phyloP scores from a whole-genome alignment of 1,284 basidiomycete genomes.

The Leccinum variabile region DNA sequence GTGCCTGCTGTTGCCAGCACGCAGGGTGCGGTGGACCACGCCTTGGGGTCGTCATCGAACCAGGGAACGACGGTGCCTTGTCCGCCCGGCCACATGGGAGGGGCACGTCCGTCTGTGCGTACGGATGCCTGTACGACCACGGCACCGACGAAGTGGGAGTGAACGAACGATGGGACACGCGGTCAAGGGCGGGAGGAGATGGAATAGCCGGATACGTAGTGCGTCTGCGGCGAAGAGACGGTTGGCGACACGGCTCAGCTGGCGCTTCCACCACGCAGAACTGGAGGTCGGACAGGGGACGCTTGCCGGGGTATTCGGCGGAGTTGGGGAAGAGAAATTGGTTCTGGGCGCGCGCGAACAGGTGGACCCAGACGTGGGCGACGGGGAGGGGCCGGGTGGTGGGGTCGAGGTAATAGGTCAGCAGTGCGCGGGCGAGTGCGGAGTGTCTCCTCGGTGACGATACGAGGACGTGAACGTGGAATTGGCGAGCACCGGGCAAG shows the following conservation, averaged over 20 bases:
- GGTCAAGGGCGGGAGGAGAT: slow-evolving; percentile 70
- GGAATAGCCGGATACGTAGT: slow-evolving; percentile 47
- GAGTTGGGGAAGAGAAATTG: slow-evolving; percentile 97
- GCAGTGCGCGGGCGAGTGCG: slow-evolving; percentile 65
- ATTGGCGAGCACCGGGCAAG: slow-evolving; percentile 64
- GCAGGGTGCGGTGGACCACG: slow-evolving; percentile 50
- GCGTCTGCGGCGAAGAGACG: slow-evolving; percentile 23
- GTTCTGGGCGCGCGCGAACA: slow-evolving; percentile 88
- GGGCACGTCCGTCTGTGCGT: slow-evolving; percentile 56
- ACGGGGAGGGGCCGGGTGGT: slow-evolving; percentile 57
- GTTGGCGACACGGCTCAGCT: slow-evolving; percentile 58
- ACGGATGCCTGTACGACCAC: slow-evolving; percentile 81
- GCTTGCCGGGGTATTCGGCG: slow-evolving; percentile 72
- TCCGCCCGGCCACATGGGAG: slow-evolving; percentile 34
- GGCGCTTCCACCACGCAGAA: slow-evolving; percentile 93
- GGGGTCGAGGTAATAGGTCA: slow-evolving; percentile 71
- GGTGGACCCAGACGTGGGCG: slow-evolving; percentile 72
- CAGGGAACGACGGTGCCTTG: slow-evolving; percentile 63
- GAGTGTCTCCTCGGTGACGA: slow-evolving; percentile 71
- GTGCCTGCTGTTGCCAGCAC: slow-evolving; percentile 24
- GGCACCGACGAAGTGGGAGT: slow-evolving; percentile 19
- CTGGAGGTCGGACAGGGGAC: slow-evolving; percentile 73
- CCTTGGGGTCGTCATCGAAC: slow-evolving; percentile 93
- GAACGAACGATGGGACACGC: slow-evolving; percentile 29
- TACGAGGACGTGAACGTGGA: slow-evolving; percentile 74